Conservation (phyloP, 345 rosid species). For the Adansonia digitata region DNA sequence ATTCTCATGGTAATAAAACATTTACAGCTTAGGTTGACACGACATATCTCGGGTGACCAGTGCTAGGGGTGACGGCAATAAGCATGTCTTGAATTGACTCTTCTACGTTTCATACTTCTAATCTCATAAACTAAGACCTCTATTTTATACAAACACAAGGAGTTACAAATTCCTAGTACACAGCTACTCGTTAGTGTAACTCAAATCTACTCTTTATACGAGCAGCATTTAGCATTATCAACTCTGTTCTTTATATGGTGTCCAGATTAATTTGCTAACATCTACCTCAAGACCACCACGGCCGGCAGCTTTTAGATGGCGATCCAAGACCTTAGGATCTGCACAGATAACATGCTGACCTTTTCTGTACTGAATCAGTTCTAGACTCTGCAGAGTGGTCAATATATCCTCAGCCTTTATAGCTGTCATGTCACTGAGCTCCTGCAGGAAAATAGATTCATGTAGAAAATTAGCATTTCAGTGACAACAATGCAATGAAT, state of each 20-base stretch:
- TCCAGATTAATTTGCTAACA: conserved; percentile 96
- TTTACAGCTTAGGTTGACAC: neutral
- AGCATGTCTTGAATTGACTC: neutral
- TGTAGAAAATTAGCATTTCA: neutral
- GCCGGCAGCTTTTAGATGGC: conserved; percentile 98
- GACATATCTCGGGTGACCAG: neutral
- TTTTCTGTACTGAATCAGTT: conserved; percentile 92
- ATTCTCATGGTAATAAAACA: neutral
- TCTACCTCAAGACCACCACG: conserved; percentile 96
- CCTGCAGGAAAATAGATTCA: conserved; percentile 37
- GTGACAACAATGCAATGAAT: neutral
- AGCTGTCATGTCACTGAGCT: conserved; percentile 99
- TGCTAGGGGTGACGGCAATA: neutral
- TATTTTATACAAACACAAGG: neutral
- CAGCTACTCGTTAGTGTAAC: neutral
- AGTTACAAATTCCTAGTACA: neutral
- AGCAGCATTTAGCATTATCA: neutral
- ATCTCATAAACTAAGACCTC: neutral
- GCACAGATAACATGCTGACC: conserved; percentile 99
- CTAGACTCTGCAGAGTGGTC: conserved; percentile 91
- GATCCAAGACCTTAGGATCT: conserved; percentile 92
- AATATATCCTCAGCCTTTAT: conserved; percentile 96
- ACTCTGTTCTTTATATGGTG: conserved; percentile 94
- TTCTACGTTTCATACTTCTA: neutral
- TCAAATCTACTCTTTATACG: neutral